These are phyloP conservation scores for Calamus simplicifolius DNA, from an alignment of 176 grass and related monocot species.

Conservation along the genomic window DNA sequence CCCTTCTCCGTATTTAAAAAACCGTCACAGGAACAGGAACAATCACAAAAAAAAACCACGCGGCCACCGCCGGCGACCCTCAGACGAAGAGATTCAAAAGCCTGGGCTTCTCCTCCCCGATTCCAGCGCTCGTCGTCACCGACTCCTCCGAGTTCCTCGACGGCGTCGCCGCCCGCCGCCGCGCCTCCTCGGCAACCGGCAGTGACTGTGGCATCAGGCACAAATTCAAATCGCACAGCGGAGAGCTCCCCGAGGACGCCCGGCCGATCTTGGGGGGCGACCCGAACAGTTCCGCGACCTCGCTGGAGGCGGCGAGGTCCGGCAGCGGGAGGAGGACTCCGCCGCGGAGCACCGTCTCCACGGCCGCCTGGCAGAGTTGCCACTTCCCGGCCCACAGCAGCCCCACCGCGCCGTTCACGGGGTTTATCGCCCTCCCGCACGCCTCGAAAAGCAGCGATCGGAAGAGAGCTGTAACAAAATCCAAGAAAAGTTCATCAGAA, in stretches of 20 bases:
- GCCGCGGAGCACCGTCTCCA: conserved; percentile 51
- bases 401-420: conserved; percentile 61
- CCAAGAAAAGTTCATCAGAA: too few relatives aligned
- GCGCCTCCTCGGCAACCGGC: background rate
- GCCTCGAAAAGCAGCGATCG: conserved; percentile 71
- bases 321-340: conserved; percentile 37
- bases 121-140: conserved; percentile 40
- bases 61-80: too few relatives aligned
- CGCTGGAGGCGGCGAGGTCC: conserved; percentile 17
- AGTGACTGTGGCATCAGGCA: conserved; percentile 44
- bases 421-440: conserved; percentile 68
- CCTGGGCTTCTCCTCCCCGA: too few relatives aligned
- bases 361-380: conserved; percentile 79
- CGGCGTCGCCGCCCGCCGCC: background rate
- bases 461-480: conserved; percentile 45
- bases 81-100: too few relatives aligned
- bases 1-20: too few relatives aligned
- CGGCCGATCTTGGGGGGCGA: conserved; percentile 20
- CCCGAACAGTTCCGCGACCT: conserved; percentile 45
- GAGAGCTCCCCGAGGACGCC: conserved; percentile 1
- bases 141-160: conserved; percentile 48
- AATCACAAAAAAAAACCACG: too few relatives aligned
- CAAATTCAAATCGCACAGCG: conserved; percentile 50
- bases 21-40: too few relatives aligned
- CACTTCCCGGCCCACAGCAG: conserved; percentile 77